Evolutionary conservation across 306 rosid genomes (phyloP), one percentile per base, ranked within the genome.

Genomic region (Malus orientalis): DNA sequence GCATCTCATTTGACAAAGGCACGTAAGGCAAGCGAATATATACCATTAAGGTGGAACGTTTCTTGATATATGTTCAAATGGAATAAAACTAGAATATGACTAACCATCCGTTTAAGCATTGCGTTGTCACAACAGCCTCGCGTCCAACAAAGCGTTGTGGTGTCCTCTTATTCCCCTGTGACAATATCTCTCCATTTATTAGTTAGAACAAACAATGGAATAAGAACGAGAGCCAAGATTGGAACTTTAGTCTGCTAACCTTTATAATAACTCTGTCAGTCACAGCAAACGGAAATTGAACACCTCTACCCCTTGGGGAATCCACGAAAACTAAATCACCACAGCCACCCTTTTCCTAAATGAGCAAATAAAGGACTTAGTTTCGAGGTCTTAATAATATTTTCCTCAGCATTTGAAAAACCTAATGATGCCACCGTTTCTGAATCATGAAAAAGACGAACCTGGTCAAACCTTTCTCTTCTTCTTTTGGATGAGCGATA

Each of bases 51-150:
- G 40, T 60, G 13, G 42, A 45, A n/a, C 25, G 19, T 40, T 64
- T 59, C 40, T 30, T 32, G 68, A 62, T 38, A 76, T 44, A 49
- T 13, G 11, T 15, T 57, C 22, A 29, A 33, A 49, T 4, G 60
- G 69, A 59, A 30, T 62, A 61, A 16, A 74, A 58, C 10, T 61
- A 20, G 62, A 49, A 75, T 80, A 77, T 73, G 74, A 79, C 97
- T 81, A 63, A 96, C 99, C 99, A 96, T 89, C 99, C 99, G 77
- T 96, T 96, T 67, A 96, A 84, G 91, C 99, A 96, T 81, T 96
- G 99, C 53, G 99, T 92, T 76, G 99, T 96, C 60, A 96, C 99
- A 80, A 96, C 85, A 78, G 99, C 99, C 87, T 96, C 97, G 2
- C 99, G 91, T 59, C 99, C 99, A 63, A 96, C 98, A 80, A 96